Conservation (phyloP, 1,139 yeast genomes). For the Yamadazyma spencermartinsiae region DNA sequence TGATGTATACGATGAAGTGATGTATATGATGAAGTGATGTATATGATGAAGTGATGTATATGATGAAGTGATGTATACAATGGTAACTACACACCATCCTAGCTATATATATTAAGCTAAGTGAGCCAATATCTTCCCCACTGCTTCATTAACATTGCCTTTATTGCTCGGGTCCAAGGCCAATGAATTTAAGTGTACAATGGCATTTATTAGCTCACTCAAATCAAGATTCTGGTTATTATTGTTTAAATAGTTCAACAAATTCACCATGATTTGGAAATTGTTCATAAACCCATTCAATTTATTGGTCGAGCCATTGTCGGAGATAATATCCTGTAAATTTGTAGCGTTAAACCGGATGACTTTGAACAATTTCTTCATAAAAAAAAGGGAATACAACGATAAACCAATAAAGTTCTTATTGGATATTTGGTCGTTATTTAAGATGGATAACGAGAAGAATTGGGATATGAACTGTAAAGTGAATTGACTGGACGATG, state of each 20-base stretch:
- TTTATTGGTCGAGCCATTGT: background rate
- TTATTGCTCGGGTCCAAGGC: conserved; percentile 6
- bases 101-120: no score
- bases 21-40: no score
- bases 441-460: conserved; percentile 36
- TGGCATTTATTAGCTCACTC: background rate
- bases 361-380: conserved; percentile 37
- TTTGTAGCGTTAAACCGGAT: conserved; percentile 31
- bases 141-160: conserved; percentile 1
- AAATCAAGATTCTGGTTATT: background rate
- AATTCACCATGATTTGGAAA: conserved; percentile 31
- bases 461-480: conserved; percentile 44
- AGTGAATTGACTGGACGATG: conserved; percentile 42
- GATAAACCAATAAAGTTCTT: conserved; percentile 15
- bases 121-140: background rate
- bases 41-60: background rate
- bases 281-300: conserved; percentile 29
- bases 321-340: conserved; percentile 3
- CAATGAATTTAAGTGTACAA: conserved; percentile 4
- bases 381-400: conserved; percentile 30
- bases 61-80: background rate
- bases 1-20: no score
- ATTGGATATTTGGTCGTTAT: conserved; percentile 14
- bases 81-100: background rate
- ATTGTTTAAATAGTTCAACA: conserved; percentile 18